phyloP scores from a whole-genome alignment of 2,329 filamentous ascomycete genomes.

The Hansfordia pulvinata region DNA sequence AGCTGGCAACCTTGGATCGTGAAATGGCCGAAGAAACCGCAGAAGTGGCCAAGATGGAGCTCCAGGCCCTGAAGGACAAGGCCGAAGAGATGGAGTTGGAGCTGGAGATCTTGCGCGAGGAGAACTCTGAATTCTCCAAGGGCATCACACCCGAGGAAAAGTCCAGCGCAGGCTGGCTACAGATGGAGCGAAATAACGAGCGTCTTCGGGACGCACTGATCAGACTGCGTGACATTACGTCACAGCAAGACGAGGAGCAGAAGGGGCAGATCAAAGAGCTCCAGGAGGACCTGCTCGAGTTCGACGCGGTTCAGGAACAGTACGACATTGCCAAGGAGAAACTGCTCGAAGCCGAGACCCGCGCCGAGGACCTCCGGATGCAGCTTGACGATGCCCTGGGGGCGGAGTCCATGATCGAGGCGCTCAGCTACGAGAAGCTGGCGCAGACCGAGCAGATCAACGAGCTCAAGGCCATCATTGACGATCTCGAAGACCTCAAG shows the following conservation, averaged over 20 bases:
- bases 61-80: constrained; percentile 62
- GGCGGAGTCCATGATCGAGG: constrained; percentile 88
- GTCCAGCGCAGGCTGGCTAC: constrained; percentile 75
- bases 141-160: constrained; percentile 84
- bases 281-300: constrained; percentile 61
- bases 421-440: constrained; percentile 79
- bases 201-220: constrained; percentile 75
- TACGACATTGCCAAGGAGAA: constrained; percentile 60
- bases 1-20: constrained; percentile 77
- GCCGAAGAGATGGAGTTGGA: constrained; percentile 80
- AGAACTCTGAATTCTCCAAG: constrained; percentile 71
- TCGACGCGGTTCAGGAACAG: constrained; percentile 52
- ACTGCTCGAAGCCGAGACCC: constrained; percentile 56
- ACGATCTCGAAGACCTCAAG: constrained; percentile 78
- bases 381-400: constrained; percentile 82
- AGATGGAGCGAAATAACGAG: constrained; percentile 85
- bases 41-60: constrained; percentile 67
- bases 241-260: constrained; percentile 71
- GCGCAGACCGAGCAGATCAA: constrained; percentile 70
- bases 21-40: constrained; percentile 95
- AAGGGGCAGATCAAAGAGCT: constrained; percentile 60
- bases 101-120: constrained; percentile 72
- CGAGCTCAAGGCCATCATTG: constrained; percentile 67
- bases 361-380: constrained; percentile 74
- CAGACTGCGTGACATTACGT: constrained; percentile 71